These are phyloP conservation scores for Phytophthora lateralis DNA, from an alignment of 352 stramenopile genomes.

Conservation along the genomic window DNA sequence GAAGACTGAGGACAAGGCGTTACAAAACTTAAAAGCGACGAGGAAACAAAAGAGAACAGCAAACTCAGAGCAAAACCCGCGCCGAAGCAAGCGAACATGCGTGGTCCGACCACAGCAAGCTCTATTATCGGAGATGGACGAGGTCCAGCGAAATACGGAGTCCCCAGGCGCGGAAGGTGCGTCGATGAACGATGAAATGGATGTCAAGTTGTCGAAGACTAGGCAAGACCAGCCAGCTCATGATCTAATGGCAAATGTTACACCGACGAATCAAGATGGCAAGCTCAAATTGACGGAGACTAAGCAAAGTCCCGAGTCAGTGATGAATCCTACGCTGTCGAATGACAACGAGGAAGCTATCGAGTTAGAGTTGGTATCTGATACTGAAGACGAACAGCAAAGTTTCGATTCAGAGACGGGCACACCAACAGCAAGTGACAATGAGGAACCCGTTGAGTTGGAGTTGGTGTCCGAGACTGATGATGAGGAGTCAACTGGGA, in stretches of 20 bases:
- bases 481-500: not conserved
- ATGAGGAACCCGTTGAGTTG: not conserved
- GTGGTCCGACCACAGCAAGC: not conserved
- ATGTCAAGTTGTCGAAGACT: not conserved
- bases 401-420: not conserved
- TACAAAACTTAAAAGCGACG: not conserved
- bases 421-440: not conserved
- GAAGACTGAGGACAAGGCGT: not conserved
- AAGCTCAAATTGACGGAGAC: not conserved
- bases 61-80: not conserved
- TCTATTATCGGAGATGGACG: not conserved
- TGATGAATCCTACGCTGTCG: not conserved
- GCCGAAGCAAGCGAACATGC: not conserved
- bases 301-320: not conserved
- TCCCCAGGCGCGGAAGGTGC: not conserved
- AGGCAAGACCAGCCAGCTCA: not conserved
- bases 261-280: not conserved
- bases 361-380: not conserved
- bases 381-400: not conserved
- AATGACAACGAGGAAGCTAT: not conserved
- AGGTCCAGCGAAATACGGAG: not conserved
- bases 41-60: not conserved
- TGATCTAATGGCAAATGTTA: not conserved
- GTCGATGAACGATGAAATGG: not conserved
- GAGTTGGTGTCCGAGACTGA: not conserved